Evolutionary conservation across 352 stramenopile genomes (phyloP), one percentile per base, ranked within the genome.

Genomic region (Blastocystis sp.): DNA sequence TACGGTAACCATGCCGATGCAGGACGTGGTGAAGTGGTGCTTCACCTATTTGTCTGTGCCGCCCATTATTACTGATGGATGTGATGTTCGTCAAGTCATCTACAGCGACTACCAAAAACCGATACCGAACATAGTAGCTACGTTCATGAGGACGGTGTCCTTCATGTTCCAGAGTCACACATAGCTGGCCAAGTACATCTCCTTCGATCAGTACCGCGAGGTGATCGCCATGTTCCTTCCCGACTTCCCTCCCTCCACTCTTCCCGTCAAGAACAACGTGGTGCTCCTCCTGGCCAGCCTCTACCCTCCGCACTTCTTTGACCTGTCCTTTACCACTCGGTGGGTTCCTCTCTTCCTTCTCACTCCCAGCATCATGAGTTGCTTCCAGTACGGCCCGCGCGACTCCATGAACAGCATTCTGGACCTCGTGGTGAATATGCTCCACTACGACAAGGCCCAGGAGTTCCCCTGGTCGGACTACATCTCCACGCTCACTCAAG

Each of bases 231-330:
- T 17, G 52, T 23, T 70, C 1, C 9, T n/a, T 19, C 21, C 19
- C 28, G 65, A 48, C n/a, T 1, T 84, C 43, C 23, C 53, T 84
- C 74, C 59, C 3, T 52, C 23, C 28, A 48, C n/a, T 2, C 34
- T 28, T 2, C 21, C 10, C 14, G 38, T 28, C 9, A 28, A 23
- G 19, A 41, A 45, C 17, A 34, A 48, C 5, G 34, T 84, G 23
- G 34, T 23, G 2, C n/a, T 28, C 10, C 52, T 84, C 41, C 60
- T 84, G n/a, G 21, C 5, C 23, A 23, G 7, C 40, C 19, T 84
- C 1, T 84, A 84, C 45, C 74, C 74, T 70, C 60, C 74, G n/a
- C 74, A 69, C 23, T 84, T 67, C 56, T 84, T 84, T 28, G 48
- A 69, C n/a, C 11, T 69, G 1, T 2, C 65, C n/a, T 45, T 84